Evolutionary conservation across 352 stramenopile genomes (phyloP).

Genomic region (Globisporangium rhizosaccharum): DNA sequence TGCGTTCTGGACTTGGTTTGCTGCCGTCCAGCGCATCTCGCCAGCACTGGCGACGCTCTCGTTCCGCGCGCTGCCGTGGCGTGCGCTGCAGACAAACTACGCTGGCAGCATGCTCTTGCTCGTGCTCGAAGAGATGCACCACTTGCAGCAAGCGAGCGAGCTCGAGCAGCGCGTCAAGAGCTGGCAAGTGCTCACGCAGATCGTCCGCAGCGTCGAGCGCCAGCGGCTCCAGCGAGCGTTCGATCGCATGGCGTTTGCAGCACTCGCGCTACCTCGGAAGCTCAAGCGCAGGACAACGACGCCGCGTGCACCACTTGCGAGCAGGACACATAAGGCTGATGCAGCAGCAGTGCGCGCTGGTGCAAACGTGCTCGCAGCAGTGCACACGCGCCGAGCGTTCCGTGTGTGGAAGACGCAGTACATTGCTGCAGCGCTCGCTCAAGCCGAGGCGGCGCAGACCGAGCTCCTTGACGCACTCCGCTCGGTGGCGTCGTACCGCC

Average conservation of each 20-base stretch:
- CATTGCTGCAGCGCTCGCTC: conserved; percentile 29
- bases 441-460: conserved; percentile 35
- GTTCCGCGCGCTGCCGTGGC: conserved; percentile 21
- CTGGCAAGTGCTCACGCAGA: conserved; percentile 10
- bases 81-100: conserved; percentile 6
- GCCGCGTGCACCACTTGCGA: too few relatives aligned
- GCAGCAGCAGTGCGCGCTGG: conserved; percentile 20
- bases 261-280: not conserved
- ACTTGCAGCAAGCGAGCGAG: conserved; percentile 12
- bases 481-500: conserved; percentile 31
- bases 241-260: conserved; percentile 9
- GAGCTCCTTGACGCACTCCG: conserved; percentile 40
- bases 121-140: conserved; percentile 25
- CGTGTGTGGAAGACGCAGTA: conserved; percentile 45
- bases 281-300: not conserved
- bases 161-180: conserved; percentile 7
- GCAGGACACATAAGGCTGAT: not conserved
- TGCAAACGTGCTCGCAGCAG: conserved; percentile 14
- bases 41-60: conserved; percentile 11
- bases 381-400: conserved; percentile 29
- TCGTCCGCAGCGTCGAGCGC: conserved; percentile 1
- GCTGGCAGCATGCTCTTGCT: conserved; percentile 24
- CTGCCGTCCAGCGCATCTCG: conserved; percentile 21
- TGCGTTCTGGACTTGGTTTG: conserved; percentile 49
- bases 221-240: conserved; percentile 16